Base-by-base conservation (phyloP, 495 filamentous ascomycete species). In the Hypomontagnella monticulosa region DNA sequence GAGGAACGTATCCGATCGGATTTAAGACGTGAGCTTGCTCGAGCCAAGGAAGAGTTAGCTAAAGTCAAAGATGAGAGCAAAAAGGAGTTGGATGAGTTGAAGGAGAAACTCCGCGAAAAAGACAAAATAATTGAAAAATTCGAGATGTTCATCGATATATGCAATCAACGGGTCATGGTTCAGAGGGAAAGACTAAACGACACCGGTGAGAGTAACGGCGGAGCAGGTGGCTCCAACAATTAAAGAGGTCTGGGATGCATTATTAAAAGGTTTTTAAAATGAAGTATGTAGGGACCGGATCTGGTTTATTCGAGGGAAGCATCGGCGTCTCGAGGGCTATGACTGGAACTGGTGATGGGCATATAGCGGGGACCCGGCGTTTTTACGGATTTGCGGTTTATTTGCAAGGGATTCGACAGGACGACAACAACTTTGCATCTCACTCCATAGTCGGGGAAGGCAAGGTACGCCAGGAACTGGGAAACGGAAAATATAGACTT, bases 111-210 rank as follows among this genome's bases (percentile, higher is more conserved):
- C 19, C 73, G 70, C 19, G 76, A 81, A 49, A 86, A 85, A 70
- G 81, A 85, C 54, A 81, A 80, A 65, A 78, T 81, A 54, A 86
- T 86, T 20, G 66, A 76, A 49, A 83, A 80, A 67, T 86, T 86
- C 64, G 83, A 86, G 69, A 82, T 84, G 78, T 86, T 86, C 51
- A 84, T 86, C 65, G 83, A 86, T 64, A 83, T 86, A 42, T 85
- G 82, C 72, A 86, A 86, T 53, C 78, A 83, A 67, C 75, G 83
- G 41, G 83, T 84, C 32, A 85, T 86, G 74, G 78, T 83, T 15
- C 80, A 79, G 60, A 71, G 79, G 59, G 77, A 79, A 60, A 73
- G 73, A 40, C 69, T 81, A 40, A 72, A 76, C 43, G 67, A 74
- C 19, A 65, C 63, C 12, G 56, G 67, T 23, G 75, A 58, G 20